Base-by-base conservation (phyloP, 2,329 filamentous ascomycete genomes). In the Hymenoscyphus infarciens region DNA sequence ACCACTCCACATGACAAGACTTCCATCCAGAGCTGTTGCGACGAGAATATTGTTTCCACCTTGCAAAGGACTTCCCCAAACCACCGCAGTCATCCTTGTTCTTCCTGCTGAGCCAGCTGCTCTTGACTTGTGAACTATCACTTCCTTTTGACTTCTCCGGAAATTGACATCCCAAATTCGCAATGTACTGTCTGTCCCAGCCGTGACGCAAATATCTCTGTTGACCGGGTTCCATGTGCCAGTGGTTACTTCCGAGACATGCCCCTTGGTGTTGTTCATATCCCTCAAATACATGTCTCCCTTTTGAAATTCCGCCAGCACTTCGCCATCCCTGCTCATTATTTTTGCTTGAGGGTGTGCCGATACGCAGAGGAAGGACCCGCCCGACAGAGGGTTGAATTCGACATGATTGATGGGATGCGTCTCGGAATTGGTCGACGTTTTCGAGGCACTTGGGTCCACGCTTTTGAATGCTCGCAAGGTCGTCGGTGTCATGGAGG, bases 241-340 rank as follows among this genome's bases (percentile, higher is more conserved):
- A 25, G 88, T 90, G 3, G 92, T 92, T 49, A 97, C 85, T 76
- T 97, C 95, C 3, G 93, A 93, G 59, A 97, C 87, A 76, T 99
- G 95, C 1, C 95, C 95, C 75, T 97, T 98, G 4, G 95, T 99
- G 74, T 98, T 93, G 77, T 97, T 86, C 89, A 98, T 96, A 75
- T 99, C 95, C 61, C 94, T 85, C 68, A 99, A 79, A 72, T 99
- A 99, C 93, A 98, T 98, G 74, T 99, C 95, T 55, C 95, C 95
- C 77, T 99, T 99, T 69, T 92, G 89, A 68, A 97, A 98, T 73
- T 97, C 92, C 1, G 89, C 88, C 57, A 96, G 71, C 7, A 90
- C 82, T 54, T 96, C 91, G 45, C 95, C 95, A 78, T 99, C 94
- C 71, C 95, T 87, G 70, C 86, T 91, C 75, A 98, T 82, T 27